These are phyloP conservation scores for Scenedesmus sp. DNA, from an alignment of 163 green algal species.

Conservation along the genomic window DNA sequence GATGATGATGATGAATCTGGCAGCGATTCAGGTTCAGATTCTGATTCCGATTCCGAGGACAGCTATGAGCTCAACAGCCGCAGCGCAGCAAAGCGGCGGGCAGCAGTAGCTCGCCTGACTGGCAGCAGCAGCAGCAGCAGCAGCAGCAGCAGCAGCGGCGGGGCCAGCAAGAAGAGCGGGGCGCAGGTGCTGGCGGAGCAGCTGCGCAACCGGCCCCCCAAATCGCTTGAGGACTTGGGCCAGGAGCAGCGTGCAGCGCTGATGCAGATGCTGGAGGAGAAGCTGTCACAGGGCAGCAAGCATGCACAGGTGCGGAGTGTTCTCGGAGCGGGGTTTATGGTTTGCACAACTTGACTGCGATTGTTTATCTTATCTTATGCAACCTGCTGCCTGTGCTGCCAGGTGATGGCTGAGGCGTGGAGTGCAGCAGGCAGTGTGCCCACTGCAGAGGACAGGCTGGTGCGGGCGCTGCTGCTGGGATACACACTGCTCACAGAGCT, in stretches of 20 bases:
- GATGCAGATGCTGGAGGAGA: constrained; percentile 12
- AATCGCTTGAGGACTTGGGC: not conserved
- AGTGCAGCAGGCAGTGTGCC: constrained; percentile 1
- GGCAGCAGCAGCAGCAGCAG: constrained; percentile 28
- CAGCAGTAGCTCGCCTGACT: not conserved
- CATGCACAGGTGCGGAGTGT: not conserved
- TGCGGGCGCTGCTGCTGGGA: not conserved
- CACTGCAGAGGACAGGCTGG: not conserved
- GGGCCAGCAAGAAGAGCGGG: not conserved
- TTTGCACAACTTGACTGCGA: not conserved
- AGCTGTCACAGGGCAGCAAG: not conserved
- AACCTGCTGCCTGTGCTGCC: not conserved
- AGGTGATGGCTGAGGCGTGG: constrained; percentile 21
- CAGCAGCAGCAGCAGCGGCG: constrained; percentile 12
- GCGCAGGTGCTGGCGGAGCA: not conserved
- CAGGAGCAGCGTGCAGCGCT: not conserved
- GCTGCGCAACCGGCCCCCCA: not conserved
- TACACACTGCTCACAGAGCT: constrained; percentile 19
- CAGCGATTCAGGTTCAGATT: not conserved
- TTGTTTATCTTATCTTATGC: not conserved
- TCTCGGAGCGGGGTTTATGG: not conserved
- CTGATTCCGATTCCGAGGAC: not conserved
- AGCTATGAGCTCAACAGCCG: not conserved
- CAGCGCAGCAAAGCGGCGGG: not conserved
- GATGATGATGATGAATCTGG: not conserved